Conservation (phyloP, 106 monocot species). For the Platanthera guangdongensis region DNA sequence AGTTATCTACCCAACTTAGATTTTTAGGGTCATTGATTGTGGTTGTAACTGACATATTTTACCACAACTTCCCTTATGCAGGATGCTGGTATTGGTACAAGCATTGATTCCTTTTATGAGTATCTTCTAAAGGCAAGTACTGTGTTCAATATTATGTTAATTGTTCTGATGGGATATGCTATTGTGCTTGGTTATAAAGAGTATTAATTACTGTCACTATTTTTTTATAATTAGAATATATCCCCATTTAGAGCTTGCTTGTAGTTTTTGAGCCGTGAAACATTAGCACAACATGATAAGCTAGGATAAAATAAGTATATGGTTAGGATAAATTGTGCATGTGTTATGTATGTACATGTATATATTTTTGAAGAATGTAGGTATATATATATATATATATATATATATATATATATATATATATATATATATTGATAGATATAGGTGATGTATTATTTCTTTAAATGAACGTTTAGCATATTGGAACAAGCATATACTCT, state of each 20-base stretch:
- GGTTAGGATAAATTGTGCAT: background rate
- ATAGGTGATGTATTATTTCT: background rate
- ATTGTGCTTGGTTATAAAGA: background rate
- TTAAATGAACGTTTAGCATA: slow-evolving; percentile 3
- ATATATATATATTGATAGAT: background rate
- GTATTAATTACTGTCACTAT: background rate
- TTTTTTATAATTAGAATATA: background rate
- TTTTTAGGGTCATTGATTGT: background rate
- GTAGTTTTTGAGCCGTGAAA: background rate
- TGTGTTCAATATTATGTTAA: background rate
- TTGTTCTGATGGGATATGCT: background rate
- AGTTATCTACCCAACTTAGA: background rate
- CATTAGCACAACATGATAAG: background rate
- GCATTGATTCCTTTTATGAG: slow-evolving; percentile 97
- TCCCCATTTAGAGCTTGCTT: background rate
- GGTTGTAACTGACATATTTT: background rate
- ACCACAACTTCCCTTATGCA: slow-evolving; percentile 19
- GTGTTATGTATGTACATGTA: too few relatives aligned
- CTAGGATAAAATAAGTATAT: background rate
- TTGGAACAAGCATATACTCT: background rate
- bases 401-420: too few relatives aligned
- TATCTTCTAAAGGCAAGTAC: slow-evolving; percentile 80
- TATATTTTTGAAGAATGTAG: too few relatives aligned
- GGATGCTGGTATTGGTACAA: slow-evolving; percentile 99
- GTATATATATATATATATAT: background rate